Conservation (phyloP, 441 rosid genomes). For the Manihot esculenta region DNA sequence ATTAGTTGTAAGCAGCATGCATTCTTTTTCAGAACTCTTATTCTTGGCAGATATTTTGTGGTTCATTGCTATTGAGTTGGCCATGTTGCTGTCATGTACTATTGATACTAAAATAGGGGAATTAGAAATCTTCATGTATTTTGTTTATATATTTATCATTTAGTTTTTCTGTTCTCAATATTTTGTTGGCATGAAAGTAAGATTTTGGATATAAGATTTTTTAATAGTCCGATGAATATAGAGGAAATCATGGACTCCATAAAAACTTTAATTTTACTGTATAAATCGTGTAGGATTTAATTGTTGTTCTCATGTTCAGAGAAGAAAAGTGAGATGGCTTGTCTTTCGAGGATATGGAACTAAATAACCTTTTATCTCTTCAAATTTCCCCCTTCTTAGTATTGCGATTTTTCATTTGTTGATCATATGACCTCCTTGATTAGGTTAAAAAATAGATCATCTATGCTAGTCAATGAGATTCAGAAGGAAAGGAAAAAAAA, state of each 20-base stretch:
- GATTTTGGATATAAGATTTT: background rate
- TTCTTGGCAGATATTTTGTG: background rate
- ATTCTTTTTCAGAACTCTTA: background rate
- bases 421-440: background rate
- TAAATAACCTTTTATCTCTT: background rate
- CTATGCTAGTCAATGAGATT: background rate
- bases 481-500: background rate
- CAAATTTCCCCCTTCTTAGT: background rate
- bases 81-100: background rate
- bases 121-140: background rate
- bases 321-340: background rate
- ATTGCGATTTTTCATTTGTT: background rate
- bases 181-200: background rate
- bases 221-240: background rate
- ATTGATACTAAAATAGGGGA: background rate
- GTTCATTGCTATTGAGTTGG: background rate
- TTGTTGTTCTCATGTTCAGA: background rate
- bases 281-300: background rate
- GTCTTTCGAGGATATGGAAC: background rate
- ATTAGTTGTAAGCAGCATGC: background rate
- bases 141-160: background rate
- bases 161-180: background rate
- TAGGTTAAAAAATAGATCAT: background rate
- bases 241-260: conserved; percentile 6
- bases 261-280: background rate